Conservation (phyloP, 108 stramenopile genomes). For the Fragilaria radians region DNA sequence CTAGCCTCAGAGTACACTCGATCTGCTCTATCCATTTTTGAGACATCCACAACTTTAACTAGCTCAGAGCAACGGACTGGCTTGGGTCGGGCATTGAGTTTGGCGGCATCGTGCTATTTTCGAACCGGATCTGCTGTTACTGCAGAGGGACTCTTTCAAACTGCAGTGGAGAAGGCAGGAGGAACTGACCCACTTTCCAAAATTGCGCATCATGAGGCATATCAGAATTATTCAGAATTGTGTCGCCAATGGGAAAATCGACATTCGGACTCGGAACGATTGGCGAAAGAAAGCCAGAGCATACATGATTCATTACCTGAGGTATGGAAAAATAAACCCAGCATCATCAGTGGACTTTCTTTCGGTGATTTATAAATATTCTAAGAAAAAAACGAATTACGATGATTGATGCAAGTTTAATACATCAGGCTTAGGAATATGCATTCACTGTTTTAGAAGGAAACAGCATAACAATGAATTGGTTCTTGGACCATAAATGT, state of each 20-base stretch:
- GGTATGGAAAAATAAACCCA: constrained; percentile 36
- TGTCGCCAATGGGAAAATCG: constrained; percentile 76
- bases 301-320: constrained; percentile 39
- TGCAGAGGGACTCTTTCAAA: constrained; percentile 78
- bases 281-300: constrained; percentile 27
- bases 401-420: too few relatives aligned
- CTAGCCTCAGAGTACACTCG: constrained; percentile 66
- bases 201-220: constrained; percentile 55
- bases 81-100: constrained; percentile 40
- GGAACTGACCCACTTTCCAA: constrained; percentile 31
- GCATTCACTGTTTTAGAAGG: too few relatives aligned
- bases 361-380: too few relatives aligned
- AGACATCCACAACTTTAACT: constrained; percentile 10
- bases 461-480: too few relatives aligned
- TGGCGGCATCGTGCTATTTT: constrained; percentile 68
- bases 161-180: constrained; percentile 34
- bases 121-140: constrained; percentile 68
- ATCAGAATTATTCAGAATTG: constrained; percentile 42
- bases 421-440: too few relatives aligned
- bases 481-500: too few relatives aligned
- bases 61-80: constrained; percentile 19
- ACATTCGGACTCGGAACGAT: constrained; percentile 49
- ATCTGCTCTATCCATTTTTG: constrained; percentile 49
- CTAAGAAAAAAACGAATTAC: too few relatives aligned
- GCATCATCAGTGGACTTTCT: constrained; percentile 35